Evolutionary conservation across 2,329 filamentous ascomycete genomes (phyloP).

Genomic region (Ceratocystis lukuohia): DNA sequence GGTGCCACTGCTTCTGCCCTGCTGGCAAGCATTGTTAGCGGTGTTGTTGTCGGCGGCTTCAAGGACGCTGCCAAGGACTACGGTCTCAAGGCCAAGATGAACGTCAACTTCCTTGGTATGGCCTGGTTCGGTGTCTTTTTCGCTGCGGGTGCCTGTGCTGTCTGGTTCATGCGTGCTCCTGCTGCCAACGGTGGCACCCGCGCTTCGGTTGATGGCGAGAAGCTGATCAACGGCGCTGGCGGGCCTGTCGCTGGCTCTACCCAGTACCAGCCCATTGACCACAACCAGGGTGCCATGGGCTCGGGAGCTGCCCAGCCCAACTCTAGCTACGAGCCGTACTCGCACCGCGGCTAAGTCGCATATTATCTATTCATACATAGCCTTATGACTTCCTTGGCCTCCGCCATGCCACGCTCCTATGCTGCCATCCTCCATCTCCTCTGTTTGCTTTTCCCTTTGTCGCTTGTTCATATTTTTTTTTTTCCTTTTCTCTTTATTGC

Average conservation of each 20-base stretch:
- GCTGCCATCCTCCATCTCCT: neutral
- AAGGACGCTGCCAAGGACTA: slow-evolving; percentile 55
- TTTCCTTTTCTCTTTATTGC: neutral
- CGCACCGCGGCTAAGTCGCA: slow-evolving; percentile 37
- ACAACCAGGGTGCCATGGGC: slow-evolving; percentile 24
- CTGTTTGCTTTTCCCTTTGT: neutral
- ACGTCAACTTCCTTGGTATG: slow-evolving; percentile 54
- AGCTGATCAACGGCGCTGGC: slow-evolving; percentile 20
- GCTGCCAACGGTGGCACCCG: slow-evolving; percentile 33
- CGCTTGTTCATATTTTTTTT: neutral
- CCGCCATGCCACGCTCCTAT: neutral
- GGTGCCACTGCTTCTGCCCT: slow-evolving; percentile 49
- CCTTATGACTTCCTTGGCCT: too few species aligned
- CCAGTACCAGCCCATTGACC: slow-evolving; percentile 29
- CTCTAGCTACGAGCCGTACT: slow-evolving; percentile 50
- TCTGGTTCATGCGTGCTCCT: slow-evolving; percentile 71
- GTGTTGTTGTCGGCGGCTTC: slow-evolving; percentile 55
- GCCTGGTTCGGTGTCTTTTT: slow-evolving; percentile 74
- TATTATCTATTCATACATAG: too few species aligned
- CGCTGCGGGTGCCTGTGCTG: slow-evolving; percentile 59
- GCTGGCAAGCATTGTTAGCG: slow-evolving; percentile 62
- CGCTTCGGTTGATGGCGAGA: slow-evolving; percentile 32
- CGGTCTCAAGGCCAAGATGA: slow-evolving; percentile 53
- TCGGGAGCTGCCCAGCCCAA: slow-evolving; percentile 31
- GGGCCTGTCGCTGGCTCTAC: slow-evolving; percentile 24